These are phyloP conservation scores for Acer campestre DNA, from an alignment of 345 rosid species.

Conservation along the genomic window DNA sequence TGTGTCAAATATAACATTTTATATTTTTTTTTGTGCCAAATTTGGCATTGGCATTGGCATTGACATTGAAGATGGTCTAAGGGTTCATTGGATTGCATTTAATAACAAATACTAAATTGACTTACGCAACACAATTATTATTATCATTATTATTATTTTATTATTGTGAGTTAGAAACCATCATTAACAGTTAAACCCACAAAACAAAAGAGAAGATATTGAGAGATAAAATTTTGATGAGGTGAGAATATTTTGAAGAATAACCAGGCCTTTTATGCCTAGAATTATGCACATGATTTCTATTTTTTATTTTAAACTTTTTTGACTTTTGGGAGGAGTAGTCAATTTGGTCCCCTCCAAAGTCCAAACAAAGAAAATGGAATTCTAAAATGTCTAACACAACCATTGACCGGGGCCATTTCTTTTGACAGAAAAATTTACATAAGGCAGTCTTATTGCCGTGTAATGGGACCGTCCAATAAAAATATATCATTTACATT, in stretches of 20 bases:
- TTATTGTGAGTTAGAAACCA: too few relatives aligned
- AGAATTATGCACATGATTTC: not conserved
- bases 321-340: not conserved
- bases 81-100: too few relatives aligned
- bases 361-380: not conserved
- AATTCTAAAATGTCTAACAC: not conserved
- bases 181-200: not conserved
- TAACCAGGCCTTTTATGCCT: not conserved
- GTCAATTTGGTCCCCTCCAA: conserved; percentile 8
- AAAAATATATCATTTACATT: too few relatives aligned
- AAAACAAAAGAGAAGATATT: not conserved
- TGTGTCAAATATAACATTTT: too few relatives aligned
- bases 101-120: too few relatives aligned
- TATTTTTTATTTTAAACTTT: not conserved
- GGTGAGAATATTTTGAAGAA: not conserved
- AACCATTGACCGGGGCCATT: conserved; percentile 1
- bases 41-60: too few relatives aligned
- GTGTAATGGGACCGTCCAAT: too few relatives aligned
- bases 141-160: too few relatives aligned
- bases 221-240: not conserved
- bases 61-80: too few relatives aligned
- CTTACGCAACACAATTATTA: too few relatives aligned
- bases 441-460: accelerated
- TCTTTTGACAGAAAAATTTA: not conserved
- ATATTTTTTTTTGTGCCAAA: too few relatives aligned